Conservation (phyloP, 2,329 filamentous ascomycete species). For the Dothideomycetes sp. region DNA sequence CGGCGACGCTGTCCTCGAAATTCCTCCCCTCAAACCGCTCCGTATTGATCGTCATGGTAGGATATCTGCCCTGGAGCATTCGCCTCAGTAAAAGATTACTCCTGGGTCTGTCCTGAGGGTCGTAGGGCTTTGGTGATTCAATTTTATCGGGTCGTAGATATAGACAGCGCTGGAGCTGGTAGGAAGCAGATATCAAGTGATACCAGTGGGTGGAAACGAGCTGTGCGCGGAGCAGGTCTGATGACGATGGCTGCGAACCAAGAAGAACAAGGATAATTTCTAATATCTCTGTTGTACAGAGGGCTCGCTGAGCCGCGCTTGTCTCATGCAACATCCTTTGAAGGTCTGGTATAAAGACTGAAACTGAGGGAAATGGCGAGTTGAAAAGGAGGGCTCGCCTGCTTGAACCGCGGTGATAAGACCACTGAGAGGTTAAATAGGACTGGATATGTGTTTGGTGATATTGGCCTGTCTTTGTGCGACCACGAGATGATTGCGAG, state of each 20-base stretch:
- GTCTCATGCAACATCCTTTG: not conserved
- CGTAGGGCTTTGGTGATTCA: constrained; percentile 13
- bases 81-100: constrained; percentile 23
- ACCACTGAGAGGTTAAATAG: too few species aligned
- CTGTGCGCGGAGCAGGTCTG: constrained; percentile 22
- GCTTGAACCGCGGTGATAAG: too few species aligned
- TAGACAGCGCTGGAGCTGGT: constrained; percentile 20
- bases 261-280: constrained; percentile 21
- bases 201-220: constrained; percentile 19
- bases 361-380: not conserved
- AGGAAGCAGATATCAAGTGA: constrained; percentile 16
- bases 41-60: constrained; percentile 14
- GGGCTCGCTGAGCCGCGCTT: constrained; percentile 12
- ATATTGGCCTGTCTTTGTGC: too few species aligned
- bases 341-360: too few species aligned
- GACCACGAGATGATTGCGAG: too few species aligned
- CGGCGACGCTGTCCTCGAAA: not conserved
- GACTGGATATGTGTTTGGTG: too few species aligned
- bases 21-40: not conserved
- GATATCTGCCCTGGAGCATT: constrained; percentile 22
- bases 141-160: constrained; percentile 25
- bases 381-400: not conserved
- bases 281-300: constrained; percentile 27
- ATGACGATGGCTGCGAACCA: not conserved
- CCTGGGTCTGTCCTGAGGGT: constrained; percentile 19